A percentile compares a stretch with the other conserved stretches of the same genome.
Conservation (phyloP, 305 asterid genomes). For the Plantago coronopus region DNA sequence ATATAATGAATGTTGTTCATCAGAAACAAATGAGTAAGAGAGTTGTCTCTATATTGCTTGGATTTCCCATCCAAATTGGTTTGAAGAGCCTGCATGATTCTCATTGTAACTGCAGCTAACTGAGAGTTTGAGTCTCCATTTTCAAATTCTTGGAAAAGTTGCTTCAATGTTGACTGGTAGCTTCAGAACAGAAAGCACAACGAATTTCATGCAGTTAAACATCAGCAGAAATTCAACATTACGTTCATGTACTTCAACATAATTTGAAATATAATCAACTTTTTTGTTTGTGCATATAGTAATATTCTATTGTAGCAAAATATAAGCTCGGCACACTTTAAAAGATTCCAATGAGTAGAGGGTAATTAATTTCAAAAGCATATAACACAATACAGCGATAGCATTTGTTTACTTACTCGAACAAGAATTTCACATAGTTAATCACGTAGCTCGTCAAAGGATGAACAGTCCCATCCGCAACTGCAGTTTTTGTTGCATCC, state of each 20-base stretch:
- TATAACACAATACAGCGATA: too few species aligned
- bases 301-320: too few species aligned
- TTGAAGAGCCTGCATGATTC: slow-evolving; percentile 96
- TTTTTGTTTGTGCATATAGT: too few species aligned
- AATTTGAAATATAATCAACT: too few species aligned
- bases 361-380: too few species aligned
- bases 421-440: slow-evolving; percentile 90
- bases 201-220: not conserved
- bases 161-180: slow-evolving; percentile 90
- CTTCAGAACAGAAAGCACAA: slow-evolving; percentile 36
- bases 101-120: slow-evolving; percentile 86
- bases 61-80: slow-evolving; percentile 97
- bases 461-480: slow-evolving; percentile 95
- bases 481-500: slow-evolving; percentile 97
- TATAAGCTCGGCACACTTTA: too few species aligned
- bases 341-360: too few species aligned
- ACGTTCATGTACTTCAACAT: too few species aligned
- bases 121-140: slow-evolving; percentile 69
- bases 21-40: slow-evolving; percentile 85
- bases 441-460: slow-evolving; percentile 98
- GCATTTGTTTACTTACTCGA: slow-evolving; percentile 62
- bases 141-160: slow-evolving; percentile 82
- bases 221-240: too few species aligned
- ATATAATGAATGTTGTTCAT: slow-evolving; percentile 97
- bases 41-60: slow-evolving; percentile 78